Percentiles rank a stretch among this genome's conserved stretches.
Conservation (phyloP, 1,284 basidiomycete species). For the Ustilago vetiveriae region DNA sequence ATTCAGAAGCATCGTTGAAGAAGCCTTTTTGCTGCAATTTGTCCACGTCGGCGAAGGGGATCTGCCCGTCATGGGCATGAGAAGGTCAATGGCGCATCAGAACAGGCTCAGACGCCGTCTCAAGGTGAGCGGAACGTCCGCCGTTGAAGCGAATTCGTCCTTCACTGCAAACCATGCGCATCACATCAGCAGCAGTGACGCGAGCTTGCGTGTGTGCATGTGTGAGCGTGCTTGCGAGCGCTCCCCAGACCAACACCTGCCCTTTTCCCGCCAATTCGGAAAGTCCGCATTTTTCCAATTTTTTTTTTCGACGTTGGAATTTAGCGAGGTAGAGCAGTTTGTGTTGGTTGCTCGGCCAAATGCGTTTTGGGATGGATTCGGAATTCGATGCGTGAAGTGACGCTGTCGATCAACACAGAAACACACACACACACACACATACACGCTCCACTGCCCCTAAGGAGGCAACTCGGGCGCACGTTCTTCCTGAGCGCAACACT, state of each 20-base stretch:
- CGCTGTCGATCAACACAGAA: constrained; percentile 35
- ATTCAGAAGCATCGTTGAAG: too few species aligned
- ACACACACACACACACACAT: not conserved
- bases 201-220: constrained; percentile 21
- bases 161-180: not conserved
- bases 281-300: not conserved
- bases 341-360: too few species aligned
- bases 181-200: constrained; percentile 12
- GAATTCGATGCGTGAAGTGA: constrained; percentile 3
- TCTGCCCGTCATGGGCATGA: too few species aligned
- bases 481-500: constrained; percentile 35
- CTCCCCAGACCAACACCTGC: constrained; percentile 28
- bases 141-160: constrained; percentile 22
- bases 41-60: too few species aligned
- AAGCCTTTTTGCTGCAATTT: too few species aligned
- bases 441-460: constrained; percentile 9
- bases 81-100: too few species aligned
- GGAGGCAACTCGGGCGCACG: constrained; percentile 6
- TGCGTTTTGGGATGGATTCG: too few species aligned
- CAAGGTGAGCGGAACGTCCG: not conserved
- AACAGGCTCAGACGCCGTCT: too few species aligned
- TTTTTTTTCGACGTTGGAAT: constrained; percentile 6
- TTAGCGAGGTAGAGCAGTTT: not conserved
- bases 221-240: not conserved
- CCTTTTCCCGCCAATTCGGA: not conserved